Percentiles rank a stretch among this genome's conserved stretches.
Evolutionary conservation across 2,329 filamentous ascomycete genomes (phyloP).

Genomic region (Alternaria brassicicola): DNA sequence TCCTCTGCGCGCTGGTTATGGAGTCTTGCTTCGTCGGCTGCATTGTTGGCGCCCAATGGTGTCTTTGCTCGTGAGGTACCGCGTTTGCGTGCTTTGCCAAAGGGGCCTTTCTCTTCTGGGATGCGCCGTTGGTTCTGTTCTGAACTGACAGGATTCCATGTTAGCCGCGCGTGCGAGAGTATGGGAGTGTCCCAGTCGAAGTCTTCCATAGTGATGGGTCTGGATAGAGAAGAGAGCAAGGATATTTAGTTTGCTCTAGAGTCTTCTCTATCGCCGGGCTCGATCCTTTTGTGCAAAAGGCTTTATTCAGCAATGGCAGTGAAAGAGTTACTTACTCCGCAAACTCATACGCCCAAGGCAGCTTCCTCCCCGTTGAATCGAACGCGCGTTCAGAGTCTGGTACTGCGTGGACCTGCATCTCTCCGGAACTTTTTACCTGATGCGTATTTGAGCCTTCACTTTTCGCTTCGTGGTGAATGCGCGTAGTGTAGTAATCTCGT

Average conservation of each 20-base stretch:
- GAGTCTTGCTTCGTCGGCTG: slow-evolving; percentile 58
- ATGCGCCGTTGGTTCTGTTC: slow-evolving; percentile 58
- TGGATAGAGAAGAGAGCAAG: neutral
- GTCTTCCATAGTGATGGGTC: neutral
- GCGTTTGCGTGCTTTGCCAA: slow-evolving; percentile 59
- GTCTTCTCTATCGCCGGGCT: neutral
- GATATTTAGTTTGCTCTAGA: neutral
- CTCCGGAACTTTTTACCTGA: slow-evolving; percentile 13
- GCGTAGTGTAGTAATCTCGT: slow-evolving; percentile 4
- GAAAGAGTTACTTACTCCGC: slow-evolving; percentile 58
- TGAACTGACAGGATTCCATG: slow-evolving; percentile 28
- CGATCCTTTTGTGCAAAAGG: neutral
- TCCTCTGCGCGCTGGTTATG: slow-evolving; percentile 56
- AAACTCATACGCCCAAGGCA: slow-evolving; percentile 69
- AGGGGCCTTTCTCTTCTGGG: slow-evolving; percentile 66
- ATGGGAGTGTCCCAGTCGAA: neutral
- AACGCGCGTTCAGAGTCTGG: slow-evolving; percentile 66
- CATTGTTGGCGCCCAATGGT: slow-evolving; percentile 61
- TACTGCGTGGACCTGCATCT: slow-evolving; percentile 70
- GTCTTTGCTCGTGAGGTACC: slow-evolving; percentile 60
- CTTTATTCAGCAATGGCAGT: neutral
- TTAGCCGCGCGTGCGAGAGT: slow-evolving; percentile 17
- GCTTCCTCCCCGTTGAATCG: slow-evolving; percentile 62
- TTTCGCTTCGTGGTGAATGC: slow-evolving; percentile 8
- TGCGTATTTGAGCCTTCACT: neutral